Percentiles rank a stretch among this genome's conserved stretches.
These are phyloP conservation scores for Ogataea pignaliae DNA, from an alignment of 805 yeast species.

Conservation along the genomic window DNA sequence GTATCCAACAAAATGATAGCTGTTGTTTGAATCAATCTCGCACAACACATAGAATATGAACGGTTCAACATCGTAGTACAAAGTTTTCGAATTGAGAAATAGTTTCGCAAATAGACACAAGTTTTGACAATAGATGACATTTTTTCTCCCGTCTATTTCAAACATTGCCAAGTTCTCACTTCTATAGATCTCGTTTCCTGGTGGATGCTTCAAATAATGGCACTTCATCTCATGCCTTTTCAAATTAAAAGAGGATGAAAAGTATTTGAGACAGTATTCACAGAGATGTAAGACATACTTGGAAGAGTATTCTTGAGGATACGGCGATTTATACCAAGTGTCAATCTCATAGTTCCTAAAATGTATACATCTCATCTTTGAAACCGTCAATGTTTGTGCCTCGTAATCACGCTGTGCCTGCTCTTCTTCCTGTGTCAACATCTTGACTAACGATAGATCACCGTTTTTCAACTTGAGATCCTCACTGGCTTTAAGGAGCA, in stretches of 20 bases:
- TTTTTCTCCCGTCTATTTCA: slow-evolving; percentile 90
- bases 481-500: slow-evolving; percentile 36
- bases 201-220: slow-evolving; percentile 61
- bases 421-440: slow-evolving; percentile 18
- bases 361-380: slow-evolving; percentile 58
- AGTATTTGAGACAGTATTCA: slow-evolving; percentile 78
- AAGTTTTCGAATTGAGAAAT: slow-evolving; percentile 84
- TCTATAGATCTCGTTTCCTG: slow-evolving; percentile 88
- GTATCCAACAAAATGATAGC: slow-evolving; percentile 85
- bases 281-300: slow-evolving; percentile 67
- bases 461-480: slow-evolving; percentile 33
- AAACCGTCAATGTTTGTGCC: slow-evolving; percentile 25
- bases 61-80: slow-evolving; percentile 94
- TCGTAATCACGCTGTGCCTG: slow-evolving; percentile 22
- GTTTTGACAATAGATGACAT: slow-evolving; percentile 80
- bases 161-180: slow-evolving; percentile 69
- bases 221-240: slow-evolving; percentile 77
- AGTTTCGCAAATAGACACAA: slow-evolving; percentile 84
- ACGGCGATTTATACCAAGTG: slow-evolving; percentile 92
- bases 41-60: slow-evolving; percentile 84
- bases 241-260: slow-evolving; percentile 61
- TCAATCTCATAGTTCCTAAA: slow-evolving; percentile 71
- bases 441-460: slow-evolving; percentile 26
- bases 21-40: slow-evolving; percentile 45
- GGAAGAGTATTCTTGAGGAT: slow-evolving; percentile 77